phyloP scores from a whole-genome alignment of 176 grass and related monocot genomes.

The Oryza officinalis region DNA sequence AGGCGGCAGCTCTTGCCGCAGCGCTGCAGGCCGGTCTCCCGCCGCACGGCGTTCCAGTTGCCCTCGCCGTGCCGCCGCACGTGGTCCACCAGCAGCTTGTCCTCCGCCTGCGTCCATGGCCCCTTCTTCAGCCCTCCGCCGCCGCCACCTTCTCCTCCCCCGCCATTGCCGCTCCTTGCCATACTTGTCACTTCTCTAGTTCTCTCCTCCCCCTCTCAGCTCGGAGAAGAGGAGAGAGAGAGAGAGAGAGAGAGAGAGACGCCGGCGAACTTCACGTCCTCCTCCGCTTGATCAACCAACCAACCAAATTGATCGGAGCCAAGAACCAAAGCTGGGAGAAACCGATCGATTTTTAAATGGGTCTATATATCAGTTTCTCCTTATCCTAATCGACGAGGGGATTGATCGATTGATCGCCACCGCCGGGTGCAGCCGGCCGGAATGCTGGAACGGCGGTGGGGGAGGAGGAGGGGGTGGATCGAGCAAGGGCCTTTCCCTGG shows the following conservation, averaged over 20 bases:
- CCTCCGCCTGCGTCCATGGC: constrained; percentile 90
- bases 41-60: constrained; percentile 85
- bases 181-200: neutral
- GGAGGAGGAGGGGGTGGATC: neutral
- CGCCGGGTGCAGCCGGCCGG: neutral
- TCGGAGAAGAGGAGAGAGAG: constrained; percentile 33
- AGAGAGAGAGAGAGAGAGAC: neutral
- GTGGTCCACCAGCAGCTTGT: constrained; percentile 69
- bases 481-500: constrained; percentile 34
- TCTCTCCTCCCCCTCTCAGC: constrained; percentile 44
- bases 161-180: constrained; percentile 13
- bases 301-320: too few species aligned
- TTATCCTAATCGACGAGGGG: neutral
- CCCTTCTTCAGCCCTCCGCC: constrained; percentile 60
- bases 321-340: neutral
- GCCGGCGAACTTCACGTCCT: neutral
- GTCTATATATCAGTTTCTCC: too few species aligned
- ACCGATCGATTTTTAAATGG: too few species aligned
- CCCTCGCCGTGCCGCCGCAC: constrained; percentile 80
- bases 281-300: too few species aligned
- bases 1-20: constrained; percentile 97
- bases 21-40: constrained; percentile 66
- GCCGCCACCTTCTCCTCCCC: neutral
- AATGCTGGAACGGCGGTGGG: constrained; percentile 8
- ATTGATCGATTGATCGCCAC: neutral